Evolutionary conservation across 2,329 filamentous ascomycete species (phyloP).

Genomic region (Sphaerulina vaccinii): DNA sequence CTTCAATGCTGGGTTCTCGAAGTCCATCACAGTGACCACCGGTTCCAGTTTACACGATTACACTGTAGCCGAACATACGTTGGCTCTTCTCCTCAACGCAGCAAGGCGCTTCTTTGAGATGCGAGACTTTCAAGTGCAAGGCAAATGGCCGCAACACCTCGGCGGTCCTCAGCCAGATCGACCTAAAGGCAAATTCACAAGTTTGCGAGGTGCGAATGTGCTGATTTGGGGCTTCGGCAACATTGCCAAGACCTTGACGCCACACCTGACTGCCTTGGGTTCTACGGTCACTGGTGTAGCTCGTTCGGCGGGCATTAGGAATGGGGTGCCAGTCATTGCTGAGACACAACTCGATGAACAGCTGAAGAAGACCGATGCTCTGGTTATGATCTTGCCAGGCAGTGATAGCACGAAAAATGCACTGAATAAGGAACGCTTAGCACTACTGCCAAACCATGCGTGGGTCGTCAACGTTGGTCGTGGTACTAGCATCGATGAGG

Average conservation of each 20-base stretch:
- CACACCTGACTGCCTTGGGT: constrained; percentile 55
- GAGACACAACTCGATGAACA: constrained; percentile 56
- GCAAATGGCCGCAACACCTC: constrained; percentile 61
- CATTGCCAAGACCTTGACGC: constrained; percentile 61
- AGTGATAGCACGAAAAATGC: constrained; percentile 56
- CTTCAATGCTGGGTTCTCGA: constrained; percentile 60
- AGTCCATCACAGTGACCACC: constrained; percentile 56
- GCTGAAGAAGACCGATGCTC: constrained; percentile 58
- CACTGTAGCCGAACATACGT: constrained; percentile 64
- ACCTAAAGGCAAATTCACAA: constrained; percentile 57
- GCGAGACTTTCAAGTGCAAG: constrained; percentile 60
- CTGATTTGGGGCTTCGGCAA: constrained; percentile 67
- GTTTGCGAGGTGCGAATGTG: constrained; percentile 58
- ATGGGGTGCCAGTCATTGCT: constrained; percentile 57
- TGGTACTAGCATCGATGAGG: constrained; percentile 60
- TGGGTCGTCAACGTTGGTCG: constrained; percentile 70
- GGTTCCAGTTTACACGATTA: constrained; percentile 64
- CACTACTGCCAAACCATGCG: constrained; percentile 57
- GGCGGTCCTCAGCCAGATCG: constrained; percentile 61
- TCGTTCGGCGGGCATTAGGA: constrained; percentile 55
- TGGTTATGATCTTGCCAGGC: constrained; percentile 67
- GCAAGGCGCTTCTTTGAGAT: constrained; percentile 61
- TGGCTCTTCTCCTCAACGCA: constrained; percentile 57
- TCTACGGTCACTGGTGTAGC: constrained; percentile 61
- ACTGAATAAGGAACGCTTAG: constrained; percentile 55